Percentiles rank a stretch among this genome's conserved stretches.
Evolutionary conservation across 305 asterid species (phyloP).

Genomic region (Fraxinus floribunda): DNA sequence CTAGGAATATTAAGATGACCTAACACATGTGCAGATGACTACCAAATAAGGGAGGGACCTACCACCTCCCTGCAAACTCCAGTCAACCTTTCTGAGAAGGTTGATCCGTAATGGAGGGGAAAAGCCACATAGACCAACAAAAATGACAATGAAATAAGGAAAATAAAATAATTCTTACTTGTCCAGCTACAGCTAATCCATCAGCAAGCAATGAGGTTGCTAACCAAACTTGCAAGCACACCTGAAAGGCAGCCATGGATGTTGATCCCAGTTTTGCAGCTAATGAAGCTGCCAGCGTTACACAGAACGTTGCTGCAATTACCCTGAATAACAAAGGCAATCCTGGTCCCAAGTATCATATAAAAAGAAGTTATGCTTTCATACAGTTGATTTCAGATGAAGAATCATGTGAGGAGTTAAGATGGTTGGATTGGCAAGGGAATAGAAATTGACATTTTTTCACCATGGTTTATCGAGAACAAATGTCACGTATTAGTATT

Average conservation of each 20-base stretch:
- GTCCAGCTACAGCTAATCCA: constrained; percentile 46
- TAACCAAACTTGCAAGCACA: constrained; percentile 45
- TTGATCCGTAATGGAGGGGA: background rate
- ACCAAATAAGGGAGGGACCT: background rate
- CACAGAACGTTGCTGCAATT: constrained; percentile 38
- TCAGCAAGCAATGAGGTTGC: constrained; percentile 43
- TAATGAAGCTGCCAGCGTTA: constrained; percentile 35
- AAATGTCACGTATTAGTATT: background rate
- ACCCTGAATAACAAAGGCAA: constrained; percentile 29
- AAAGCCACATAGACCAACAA: background rate
- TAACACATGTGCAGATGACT: background rate
- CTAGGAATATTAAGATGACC: background rate
- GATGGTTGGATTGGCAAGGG: background rate
- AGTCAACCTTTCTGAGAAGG: background rate
- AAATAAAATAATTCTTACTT: constrained; percentile 21
- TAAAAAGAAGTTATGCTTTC: background rate
- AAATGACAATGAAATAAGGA: background rate
- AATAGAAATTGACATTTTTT: background rate
- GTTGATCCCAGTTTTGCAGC: constrained; percentile 37
- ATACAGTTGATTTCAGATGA: background rate
- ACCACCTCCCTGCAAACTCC: background rate
- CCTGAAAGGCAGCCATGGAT: constrained; percentile 39
- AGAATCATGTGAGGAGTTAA: background rate
- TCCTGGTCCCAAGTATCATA: constrained; percentile 18
- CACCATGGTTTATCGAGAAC: background rate